Conservation (phyloP, 225 moss, liverwort and hornwort species). For the Lunularia cruciata region DNA sequence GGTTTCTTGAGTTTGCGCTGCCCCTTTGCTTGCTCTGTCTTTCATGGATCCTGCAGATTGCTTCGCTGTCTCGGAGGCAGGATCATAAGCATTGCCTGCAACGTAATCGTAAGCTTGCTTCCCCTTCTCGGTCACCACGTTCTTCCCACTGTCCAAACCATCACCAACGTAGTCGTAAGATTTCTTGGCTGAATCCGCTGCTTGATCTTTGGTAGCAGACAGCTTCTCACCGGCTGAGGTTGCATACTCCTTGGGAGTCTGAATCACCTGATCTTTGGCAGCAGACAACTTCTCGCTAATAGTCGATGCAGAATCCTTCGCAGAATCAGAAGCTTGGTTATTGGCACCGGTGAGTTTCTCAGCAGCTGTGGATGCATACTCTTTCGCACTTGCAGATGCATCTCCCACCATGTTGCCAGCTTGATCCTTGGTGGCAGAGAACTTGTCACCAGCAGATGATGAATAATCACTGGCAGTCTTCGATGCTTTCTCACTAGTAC, state of each 20-base stretch:
- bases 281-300: background rate
- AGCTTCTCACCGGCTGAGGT: background rate
- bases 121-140: background rate
- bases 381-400: too few relatives aligned
- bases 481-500: background rate
- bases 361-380: background rate
- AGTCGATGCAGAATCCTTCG: background rate
- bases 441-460: background rate
- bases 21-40: too few relatives aligned
- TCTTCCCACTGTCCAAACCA: background rate
- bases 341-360: background rate
- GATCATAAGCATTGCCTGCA: background rate
- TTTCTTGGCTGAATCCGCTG: background rate
- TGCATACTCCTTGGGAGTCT: background rate
- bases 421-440: background rate
- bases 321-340: background rate
- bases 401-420: too few relatives aligned
- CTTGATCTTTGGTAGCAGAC: background rate
- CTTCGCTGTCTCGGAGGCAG: background rate
- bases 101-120: slow-evolving; percentile 2
- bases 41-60: background rate
- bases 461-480: background rate
- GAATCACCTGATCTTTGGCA: background rate
- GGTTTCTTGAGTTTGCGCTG: too few relatives aligned
- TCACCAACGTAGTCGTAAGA: background rate